Conservation (phyloP, 129 eudicot genomes). For the Flaveria bidentis region DNA sequence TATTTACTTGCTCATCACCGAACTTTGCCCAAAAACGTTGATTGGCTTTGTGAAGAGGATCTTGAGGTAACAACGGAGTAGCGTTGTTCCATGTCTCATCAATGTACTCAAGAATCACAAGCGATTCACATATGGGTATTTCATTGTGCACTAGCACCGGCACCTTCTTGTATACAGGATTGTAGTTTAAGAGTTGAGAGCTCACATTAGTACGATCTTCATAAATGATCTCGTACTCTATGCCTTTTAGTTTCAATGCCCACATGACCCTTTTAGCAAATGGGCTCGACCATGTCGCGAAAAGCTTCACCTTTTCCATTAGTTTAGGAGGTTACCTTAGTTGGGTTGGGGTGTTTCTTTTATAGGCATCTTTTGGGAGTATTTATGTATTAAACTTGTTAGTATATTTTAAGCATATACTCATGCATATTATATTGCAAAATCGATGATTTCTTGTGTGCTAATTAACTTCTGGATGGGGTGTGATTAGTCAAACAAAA, state of each 20-base stretch:
- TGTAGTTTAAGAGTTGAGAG: conserved; percentile 51
- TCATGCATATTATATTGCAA: neutral
- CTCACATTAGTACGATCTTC: conserved; percentile 56
- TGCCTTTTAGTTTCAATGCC: conserved; percentile 57
- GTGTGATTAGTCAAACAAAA: neutral
- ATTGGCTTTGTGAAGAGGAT: conserved; percentile 47
- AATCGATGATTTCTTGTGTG: neutral
- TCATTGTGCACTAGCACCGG: conserved; percentile 61
- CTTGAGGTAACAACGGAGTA: conserved; percentile 44
- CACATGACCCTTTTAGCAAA: conserved; percentile 43
- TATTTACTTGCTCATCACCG: conserved; percentile 49
- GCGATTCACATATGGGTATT: conserved; percentile 48
- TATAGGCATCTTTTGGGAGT: neutral
- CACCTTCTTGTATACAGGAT: conserved; percentile 52
- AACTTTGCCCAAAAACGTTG: conserved; percentile 71
- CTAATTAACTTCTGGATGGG: neutral
- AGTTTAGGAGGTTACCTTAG: conserved; percentile 1
- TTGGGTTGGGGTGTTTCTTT: neutral
- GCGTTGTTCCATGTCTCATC: conserved; percentile 57
- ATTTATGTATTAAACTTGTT: neutral
- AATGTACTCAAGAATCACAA: conserved; percentile 53
- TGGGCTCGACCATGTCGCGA: conserved; percentile 58
- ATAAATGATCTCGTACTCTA: conserved; percentile 50
- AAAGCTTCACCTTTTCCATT: conserved; percentile 63
- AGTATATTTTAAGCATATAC: conserved; percentile 3